Percentiles rank a stretch among this genome's conserved stretches.
Evolutionary conservation across 768 basidiomycete species (phyloP).

Genomic region (Paxillus rubicundulus): DNA sequence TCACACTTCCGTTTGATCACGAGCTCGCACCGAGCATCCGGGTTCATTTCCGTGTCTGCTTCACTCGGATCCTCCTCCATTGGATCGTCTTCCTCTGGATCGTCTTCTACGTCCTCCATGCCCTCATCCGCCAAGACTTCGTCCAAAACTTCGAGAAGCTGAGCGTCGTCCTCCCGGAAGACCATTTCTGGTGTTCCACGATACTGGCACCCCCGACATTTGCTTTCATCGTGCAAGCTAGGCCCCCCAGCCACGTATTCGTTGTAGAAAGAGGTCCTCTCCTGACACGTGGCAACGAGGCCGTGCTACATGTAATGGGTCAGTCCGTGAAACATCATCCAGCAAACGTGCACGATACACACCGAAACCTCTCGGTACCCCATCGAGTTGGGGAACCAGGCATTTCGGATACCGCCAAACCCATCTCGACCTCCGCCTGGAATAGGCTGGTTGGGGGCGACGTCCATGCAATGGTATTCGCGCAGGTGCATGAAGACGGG

Average conservation of each 20-base stretch:
- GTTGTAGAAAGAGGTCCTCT: conserved; percentile 36
- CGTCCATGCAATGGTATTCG: conserved; percentile 51
- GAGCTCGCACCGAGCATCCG: conserved; percentile 19
- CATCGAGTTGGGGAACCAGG: conserved; percentile 36
- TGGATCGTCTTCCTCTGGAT: conserved; percentile 26
- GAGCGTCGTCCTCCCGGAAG: conserved; percentile 25
- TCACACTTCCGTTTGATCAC: conserved; percentile 38
- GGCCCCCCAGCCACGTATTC: conserved; percentile 37
- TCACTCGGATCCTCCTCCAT: conserved; percentile 28
- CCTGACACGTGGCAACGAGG: conserved; percentile 22
- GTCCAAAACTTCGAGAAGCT: conserved; percentile 17
- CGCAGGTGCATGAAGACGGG: conserved; percentile 59
- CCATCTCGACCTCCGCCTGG: conserved; percentile 18
- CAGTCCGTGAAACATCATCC: conserved; percentile 3
- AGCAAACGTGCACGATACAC: conserved; percentile 9
- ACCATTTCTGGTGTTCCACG: conserved; percentile 30
- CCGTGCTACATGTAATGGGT: conserved; percentile 14
- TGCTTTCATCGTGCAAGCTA: conserved; percentile 43
- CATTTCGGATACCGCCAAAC: conserved; percentile 39
- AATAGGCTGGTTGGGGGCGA: conserved; percentile 33
- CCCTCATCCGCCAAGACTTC: conserved; percentile 9
- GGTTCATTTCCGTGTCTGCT: conserved; percentile 26
- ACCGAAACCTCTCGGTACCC: conserved; percentile 21
- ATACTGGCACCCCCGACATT: conserved; percentile 33
- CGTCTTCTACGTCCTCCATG: conserved; percentile 26